Base-by-base conservation (phyloP, 2,329 filamentous ascomycete genomes). In the Ascomycota sp. region DNA sequence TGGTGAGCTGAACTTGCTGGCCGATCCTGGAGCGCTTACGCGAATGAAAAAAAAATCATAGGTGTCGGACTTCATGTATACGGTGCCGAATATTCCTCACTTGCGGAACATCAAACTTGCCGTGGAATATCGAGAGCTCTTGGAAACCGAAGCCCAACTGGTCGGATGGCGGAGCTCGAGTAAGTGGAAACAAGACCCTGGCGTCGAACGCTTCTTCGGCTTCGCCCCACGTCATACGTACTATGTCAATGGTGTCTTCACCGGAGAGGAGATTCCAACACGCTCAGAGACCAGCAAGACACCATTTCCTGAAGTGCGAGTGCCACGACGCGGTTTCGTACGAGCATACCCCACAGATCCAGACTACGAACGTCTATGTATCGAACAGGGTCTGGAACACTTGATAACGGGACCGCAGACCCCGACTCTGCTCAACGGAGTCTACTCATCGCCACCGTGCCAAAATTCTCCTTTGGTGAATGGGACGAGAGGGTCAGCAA, bases 151-250 rank as follows among this genome's bases (percentile, higher is more conserved):
- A 38, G 48, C 49, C 5, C 53, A 61, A 35, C 45, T 56, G 13
- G 39, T 43, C n/a, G 51, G 47, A 7, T 63, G 55, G 45, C 48
- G 45, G 27, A 43, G 51, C 6, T 49, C 53, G 4, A 51, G 55
- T 32, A 73, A 71, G 43, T 75, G 66, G 65, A 70, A 61, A 43
- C 51, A 56, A 31, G 69, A 75, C 38, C 65, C 67, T 2, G 63
- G 63, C 33, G 56, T 56, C 1, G 55, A 56, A 31, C 57, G 57
- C n/a, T 60, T 55, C 33, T 51, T 59, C 26, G 56, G 56, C 4
- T 70, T 68, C 41, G 62, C 63, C 4, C 70, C 70, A 2, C 53
- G 63, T 34, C 58, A 57, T 38, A 70, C 65, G 42, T 64, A 69
- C 41, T 75, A 64, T 38, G 38, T 69, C 38, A 64, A 72, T 40